Evolutionary conservation across 139 green algal species (phyloP).

Genomic region (Micractinium sp.): DNA sequence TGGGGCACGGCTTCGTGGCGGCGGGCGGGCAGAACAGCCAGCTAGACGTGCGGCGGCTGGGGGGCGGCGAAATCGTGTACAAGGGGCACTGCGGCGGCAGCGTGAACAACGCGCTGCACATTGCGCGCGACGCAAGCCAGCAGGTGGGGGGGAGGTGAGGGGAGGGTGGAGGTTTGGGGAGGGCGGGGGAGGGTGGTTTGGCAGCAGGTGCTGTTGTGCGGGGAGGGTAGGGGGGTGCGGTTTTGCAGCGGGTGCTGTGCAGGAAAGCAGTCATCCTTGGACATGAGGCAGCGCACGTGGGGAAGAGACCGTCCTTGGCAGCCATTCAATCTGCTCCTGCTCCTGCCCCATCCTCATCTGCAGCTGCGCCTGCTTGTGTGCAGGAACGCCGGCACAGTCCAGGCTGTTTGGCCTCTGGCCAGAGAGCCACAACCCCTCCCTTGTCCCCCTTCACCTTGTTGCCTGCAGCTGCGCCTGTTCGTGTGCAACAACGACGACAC

Average conservation of each 20-base stretch:
- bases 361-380: slow-evolving; percentile 65
- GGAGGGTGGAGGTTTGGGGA: too few relatives aligned
- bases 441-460: too few relatives aligned
- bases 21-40: slow-evolving; percentile 67
- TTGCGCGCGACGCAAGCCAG: slow-evolving; percentile 44
- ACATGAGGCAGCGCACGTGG: too few relatives aligned
- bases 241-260: too few relatives aligned
- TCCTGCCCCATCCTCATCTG: neutral
- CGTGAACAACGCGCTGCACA: slow-evolving; percentile 71
- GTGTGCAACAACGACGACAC: slow-evolving; percentile 81
- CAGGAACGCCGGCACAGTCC: slow-evolving; percentile 79
- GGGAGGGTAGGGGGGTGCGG: too few relatives aligned
- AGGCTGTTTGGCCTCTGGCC: slow-evolving; percentile 65
- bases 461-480: slow-evolving; percentile 56
- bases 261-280: too few relatives aligned
- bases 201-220: neutral
- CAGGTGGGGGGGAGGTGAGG: slow-evolving; percentile 37
- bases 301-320: too few relatives aligned
- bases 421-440: too few relatives aligned
- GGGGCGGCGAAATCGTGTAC: slow-evolving; percentile 40
- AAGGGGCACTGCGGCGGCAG: slow-evolving; percentile 56
- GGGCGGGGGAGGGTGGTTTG: neutral
- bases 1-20: slow-evolving; percentile 69
- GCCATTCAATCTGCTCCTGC: neutral
- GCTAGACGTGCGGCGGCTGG: slow-evolving; percentile 52